These are phyloP conservation scores for Ochromonas danica DNA, from an alignment of 108 stramenopile species.

Conservation along the genomic window DNA sequence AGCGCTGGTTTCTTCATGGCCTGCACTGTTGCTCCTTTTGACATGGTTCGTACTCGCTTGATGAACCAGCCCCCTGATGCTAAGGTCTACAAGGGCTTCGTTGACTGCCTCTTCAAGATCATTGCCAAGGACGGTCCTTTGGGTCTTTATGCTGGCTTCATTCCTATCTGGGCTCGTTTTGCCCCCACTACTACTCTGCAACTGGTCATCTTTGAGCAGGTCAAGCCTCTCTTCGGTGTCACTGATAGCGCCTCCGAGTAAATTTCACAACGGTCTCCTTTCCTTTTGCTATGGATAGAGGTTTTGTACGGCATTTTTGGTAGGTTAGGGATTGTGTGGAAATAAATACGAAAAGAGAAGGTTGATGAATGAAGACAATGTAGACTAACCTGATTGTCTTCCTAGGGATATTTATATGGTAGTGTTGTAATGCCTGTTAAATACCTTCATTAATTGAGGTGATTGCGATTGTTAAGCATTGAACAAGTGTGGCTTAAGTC, in stretches of 20 bases:
- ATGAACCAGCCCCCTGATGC: conserved; percentile 88
- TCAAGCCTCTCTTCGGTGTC: conserved; percentile 44
- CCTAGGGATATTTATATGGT: too few relatives aligned
- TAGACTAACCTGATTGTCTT: too few relatives aligned
- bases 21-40: conserved; percentile 81
- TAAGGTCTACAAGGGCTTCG: conserved; percentile 74
- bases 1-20: conserved; percentile 91
- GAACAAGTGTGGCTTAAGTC: too few relatives aligned
- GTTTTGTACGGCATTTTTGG: too few relatives aligned
- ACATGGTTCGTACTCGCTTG: conserved; percentile 78
- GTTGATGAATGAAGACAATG: too few relatives aligned
- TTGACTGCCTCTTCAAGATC: conserved; percentile 81
- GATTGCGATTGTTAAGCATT: too few relatives aligned
- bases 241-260: conserved; percentile 21
- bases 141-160: conserved; percentile 82
- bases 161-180: conserved; percentile 88
- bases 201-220: conserved; percentile 80
- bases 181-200: conserved; percentile 85
- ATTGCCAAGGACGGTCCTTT: conserved; percentile 71
- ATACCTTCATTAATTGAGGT: too few relatives aligned
- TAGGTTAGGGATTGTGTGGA: too few relatives aligned
- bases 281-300: too few relatives aligned
- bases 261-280: too few relatives aligned
- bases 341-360: too few relatives aligned
- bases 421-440: too few relatives aligned